These are phyloP conservation scores for Samsoniella hepiali DNA, from an alignment of 2,329 filamentous ascomycete species.

Conservation along the genomic window DNA sequence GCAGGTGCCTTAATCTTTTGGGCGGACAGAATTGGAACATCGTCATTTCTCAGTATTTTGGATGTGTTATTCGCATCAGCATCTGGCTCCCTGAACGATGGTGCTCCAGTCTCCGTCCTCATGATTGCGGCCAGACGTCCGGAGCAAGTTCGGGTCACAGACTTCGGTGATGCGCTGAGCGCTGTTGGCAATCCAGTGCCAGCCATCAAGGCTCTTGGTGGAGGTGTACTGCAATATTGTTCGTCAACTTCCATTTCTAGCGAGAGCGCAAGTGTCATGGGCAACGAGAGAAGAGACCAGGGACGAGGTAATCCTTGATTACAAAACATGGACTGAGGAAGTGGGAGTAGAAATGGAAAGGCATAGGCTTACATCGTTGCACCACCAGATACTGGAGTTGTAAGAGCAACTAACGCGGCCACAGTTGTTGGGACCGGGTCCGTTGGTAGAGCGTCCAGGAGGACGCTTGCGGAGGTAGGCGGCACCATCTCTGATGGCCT, in stretches of 20 bases:
- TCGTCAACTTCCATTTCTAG: not conserved
- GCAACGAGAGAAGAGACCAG: not conserved
- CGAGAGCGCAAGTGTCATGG: not conserved
- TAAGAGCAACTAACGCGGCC: conserved; percentile 20
- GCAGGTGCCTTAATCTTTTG: no score
- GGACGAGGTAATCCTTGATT: no score
- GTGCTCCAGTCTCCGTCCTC: conserved; percentile 10
- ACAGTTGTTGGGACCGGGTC: conserved; percentile 13
- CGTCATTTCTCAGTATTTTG: no score
- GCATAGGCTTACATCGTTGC: conserved; percentile 16
- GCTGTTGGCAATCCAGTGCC: conserved; percentile 16
- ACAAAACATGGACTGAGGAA: no score
- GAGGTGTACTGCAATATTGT: not conserved
- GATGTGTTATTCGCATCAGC: not conserved
- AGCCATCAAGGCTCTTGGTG: conserved; percentile 4
- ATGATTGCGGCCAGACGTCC: conserved; percentile 1
- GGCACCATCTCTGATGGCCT: not conserved
- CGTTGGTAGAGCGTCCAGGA: not conserved
- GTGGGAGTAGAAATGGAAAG: no score
- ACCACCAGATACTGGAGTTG: conserved; percentile 15
- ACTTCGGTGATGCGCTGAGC: conserved; percentile 8
- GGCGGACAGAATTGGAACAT: no score
- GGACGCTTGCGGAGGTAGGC: conserved; percentile 12
- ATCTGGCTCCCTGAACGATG: not conserved
- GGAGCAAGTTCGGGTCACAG: not conserved